Evolutionary conservation across 2,329 filamentous ascomycete genomes (phyloP), one percentile per base, ranked within the genome.

Genomic region (Pyricularia pennisetigena): DNA sequence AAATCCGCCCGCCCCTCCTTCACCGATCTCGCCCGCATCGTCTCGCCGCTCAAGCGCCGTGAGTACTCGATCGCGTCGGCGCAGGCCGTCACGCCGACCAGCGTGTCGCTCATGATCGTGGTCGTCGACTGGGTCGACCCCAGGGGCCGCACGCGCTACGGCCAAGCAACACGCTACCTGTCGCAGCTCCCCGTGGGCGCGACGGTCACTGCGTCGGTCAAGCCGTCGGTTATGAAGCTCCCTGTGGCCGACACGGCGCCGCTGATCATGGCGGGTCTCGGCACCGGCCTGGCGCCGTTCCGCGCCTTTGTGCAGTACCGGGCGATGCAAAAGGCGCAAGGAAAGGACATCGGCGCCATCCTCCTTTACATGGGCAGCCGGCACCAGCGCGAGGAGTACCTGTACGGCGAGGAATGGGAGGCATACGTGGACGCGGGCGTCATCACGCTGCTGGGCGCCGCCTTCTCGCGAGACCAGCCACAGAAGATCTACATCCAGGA

Each of bases 401-500:
- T 97, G 70, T 99, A 98, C 76, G 95, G 95, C 70, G 95, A 99
- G 79, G 95, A 99, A 79, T 99, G 95, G 95, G 95, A 99, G 79
- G 95, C 95, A 0, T 99, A 99, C 80, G 88, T 95, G 76, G 94
- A 94, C 70, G 93, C 95, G 0, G 95, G 95, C 67, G 92, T 99
- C 74, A 94, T 99, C 77, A 99, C 95, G 0, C 86, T 97, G 61
- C 87, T 99, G 66, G 95, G 95, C 67, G 88, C 92, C 67, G 95
- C 95, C 62, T 99, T 99, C 85, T 97, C 92, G 69, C 90, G 95
- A 77, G 95, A 99, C 77, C 95, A 99, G 85, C 91, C 92, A 20
- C 86, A 97, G 82, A 99, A 99, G 88, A 97, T 99, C 72, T 99
- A 99, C 81, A 99, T 99, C 76, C 95, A 99, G 83, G 95, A 99